Evolutionary conservation across 768 basidiomycete genomes (phyloP).

Genomic region (Collybiopsis luxurians): DNA sequence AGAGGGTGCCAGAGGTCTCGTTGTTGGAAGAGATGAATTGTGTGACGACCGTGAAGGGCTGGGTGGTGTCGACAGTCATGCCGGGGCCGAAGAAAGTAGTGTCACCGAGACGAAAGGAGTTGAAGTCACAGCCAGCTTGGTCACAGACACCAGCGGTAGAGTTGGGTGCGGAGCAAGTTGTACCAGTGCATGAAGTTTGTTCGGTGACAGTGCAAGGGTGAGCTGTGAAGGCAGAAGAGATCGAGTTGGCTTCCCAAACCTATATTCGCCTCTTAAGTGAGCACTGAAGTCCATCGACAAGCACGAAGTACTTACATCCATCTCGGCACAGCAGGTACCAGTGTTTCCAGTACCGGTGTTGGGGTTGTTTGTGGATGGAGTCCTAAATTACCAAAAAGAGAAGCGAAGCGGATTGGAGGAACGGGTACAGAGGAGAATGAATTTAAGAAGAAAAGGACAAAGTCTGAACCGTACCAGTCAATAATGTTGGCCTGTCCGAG

Average conservation of each 20-base stretch:
- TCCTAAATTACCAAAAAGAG: conserved; percentile 8
- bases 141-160: conserved; percentile 33
- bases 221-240: conserved; percentile 39
- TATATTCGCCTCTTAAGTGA: neutral
- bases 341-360: conserved; percentile 26
- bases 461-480: conserved; percentile 24
- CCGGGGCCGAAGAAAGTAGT: conserved; percentile 34
- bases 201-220: conserved; percentile 37
- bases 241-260: conserved; percentile 38
- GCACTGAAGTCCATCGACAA: neutral
- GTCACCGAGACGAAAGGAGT: conserved; percentile 44
- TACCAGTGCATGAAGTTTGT: conserved; percentile 33
- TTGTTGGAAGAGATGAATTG: conserved; percentile 42
- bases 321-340: conserved; percentile 1
- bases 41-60: conserved; percentile 39
- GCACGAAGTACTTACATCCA: conserved; percentile 13
- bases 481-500: conserved; percentile 34
- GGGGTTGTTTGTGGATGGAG: conserved; percentile 17
- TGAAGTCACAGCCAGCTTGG: conserved; percentile 44
- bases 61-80: conserved; percentile 35
- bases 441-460: too few relatives aligned
- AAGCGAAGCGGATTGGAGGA: too few relatives aligned
- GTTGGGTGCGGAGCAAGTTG: conserved; percentile 23
- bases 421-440: too few relatives aligned
- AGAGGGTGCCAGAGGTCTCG: conserved; percentile 34